Base-by-base conservation (phyloP, 2,329 filamentous ascomycete species). In the Penicillium decumbens region DNA sequence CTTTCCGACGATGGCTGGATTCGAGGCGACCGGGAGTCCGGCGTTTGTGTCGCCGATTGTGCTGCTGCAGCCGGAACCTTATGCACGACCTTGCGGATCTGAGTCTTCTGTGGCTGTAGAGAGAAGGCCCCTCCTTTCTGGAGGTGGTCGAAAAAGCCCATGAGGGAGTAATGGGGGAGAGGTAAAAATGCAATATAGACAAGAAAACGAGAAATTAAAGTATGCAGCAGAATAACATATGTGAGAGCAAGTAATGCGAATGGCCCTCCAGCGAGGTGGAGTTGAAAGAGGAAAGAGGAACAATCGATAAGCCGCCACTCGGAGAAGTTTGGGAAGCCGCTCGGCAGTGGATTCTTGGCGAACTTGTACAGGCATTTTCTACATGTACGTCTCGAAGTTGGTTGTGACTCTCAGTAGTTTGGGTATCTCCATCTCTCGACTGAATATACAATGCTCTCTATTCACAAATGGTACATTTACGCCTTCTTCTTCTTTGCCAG, bases 401-500 rank as follows among this genome's bases (percentile, higher is more conserved):
- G 7, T 15, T 3, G 5, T n/a, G 15, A 18, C 30, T 15, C 7
- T 35, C 2, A 18, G 15, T 18, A 35, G 15, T 20, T 5, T 37
- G 33, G 33, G 33, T 37, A 37, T 37, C 33, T 37, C 18, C 33
- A n/a, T 33, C n/a, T 33, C 33, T 37, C 9, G 15, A 18, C 20
- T 37, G 15, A 37, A 18, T 37, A 37, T 37, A 18, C 20, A 37
- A 37, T 9, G 8, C 32, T 35, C n/a, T 42, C 40, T 55, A 55
- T 54, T 38, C 38, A 56, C 45, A 53, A 28, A 41, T 60, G 40
- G 4, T 57, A 66, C 50, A 48, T 54, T 49, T 66, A 65, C 38
- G 82, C 81, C 76, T 81, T 85, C 74, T 83, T 85, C 74, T 84
- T 88, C 77, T 95, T 90, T 67, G 80, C 79, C 56, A 82, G 65